These are phyloP conservation scores for Globisporangium carolinianum DNA, from an alignment of 352 stramenopile species.

Conservation along the genomic window DNA sequence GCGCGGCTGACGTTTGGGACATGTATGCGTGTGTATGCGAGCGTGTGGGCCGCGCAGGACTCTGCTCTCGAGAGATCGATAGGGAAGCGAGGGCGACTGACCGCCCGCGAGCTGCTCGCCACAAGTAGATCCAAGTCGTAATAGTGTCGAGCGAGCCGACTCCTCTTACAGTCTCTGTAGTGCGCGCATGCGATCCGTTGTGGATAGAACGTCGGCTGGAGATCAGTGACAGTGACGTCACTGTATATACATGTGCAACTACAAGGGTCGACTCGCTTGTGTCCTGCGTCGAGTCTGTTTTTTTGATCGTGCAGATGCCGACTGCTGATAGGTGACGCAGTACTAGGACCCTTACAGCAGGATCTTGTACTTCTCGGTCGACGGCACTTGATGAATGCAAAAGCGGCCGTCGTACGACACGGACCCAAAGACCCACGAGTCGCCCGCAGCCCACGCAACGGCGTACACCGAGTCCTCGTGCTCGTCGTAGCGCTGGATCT, in stretches of 20 bases:
- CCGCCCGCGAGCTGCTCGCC: too few species aligned
- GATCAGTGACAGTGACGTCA: too few species aligned
- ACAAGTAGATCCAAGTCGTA: too few species aligned
- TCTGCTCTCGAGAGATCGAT: neutral
- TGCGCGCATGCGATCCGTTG: too few species aligned
- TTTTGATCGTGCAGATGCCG: neutral
- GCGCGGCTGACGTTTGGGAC: slow-evolving; percentile 31
- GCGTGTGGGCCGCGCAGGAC: too few species aligned
- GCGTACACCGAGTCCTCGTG: slow-evolving; percentile 93
- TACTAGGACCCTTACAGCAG: slow-evolving; percentile 69
- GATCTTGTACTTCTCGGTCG: slow-evolving; percentile 99
- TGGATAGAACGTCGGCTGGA: too few species aligned
- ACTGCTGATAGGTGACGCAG: too few species aligned
- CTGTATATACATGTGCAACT: slow-evolving; percentile 5
- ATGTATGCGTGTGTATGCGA: too few species aligned
- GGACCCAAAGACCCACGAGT: slow-evolving; percentile 96
- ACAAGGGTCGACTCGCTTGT: neutral
- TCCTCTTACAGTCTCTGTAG: too few species aligned
- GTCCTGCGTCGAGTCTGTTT: neutral
- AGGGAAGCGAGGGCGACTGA: too few species aligned
- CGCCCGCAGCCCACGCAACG: slow-evolving; percentile 88
- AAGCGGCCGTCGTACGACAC: slow-evolving; percentile 94
- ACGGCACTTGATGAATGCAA: slow-evolving; percentile 95
- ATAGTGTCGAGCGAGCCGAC: too few species aligned
- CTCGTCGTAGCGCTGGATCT: slow-evolving; percentile 89